Conservation (phyloP, 208 protist species). For the Leishmania aethiopica region DNA sequence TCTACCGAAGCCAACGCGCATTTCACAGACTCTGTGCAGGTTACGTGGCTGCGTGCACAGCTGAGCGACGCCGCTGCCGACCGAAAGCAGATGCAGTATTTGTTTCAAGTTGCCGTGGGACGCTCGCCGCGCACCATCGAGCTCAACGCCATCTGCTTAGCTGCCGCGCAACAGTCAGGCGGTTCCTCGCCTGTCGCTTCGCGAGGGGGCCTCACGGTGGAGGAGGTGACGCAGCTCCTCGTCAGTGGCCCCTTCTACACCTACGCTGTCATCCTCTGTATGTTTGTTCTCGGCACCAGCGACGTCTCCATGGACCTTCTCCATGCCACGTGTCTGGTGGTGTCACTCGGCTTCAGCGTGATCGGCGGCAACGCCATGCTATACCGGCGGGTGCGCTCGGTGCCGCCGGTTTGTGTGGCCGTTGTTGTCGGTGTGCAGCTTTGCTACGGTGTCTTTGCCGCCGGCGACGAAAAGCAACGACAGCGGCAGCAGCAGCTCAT, state of each 20-base stretch:
- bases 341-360: constrained; percentile 27
- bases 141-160: constrained; percentile 5
- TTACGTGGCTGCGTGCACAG: constrained; percentile 14
- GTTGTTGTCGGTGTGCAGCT: constrained; percentile 24
- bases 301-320: constrained; percentile 15
- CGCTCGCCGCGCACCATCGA: constrained; percentile 22
- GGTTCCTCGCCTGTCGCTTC: neutral
- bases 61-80: constrained; percentile 13
- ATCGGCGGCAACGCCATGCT: constrained; percentile 31
- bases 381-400: constrained; percentile 20
- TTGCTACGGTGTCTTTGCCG: constrained; percentile 4
- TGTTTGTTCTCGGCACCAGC: constrained; percentile 33
- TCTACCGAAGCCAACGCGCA: neutral
- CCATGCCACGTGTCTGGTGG: constrained; percentile 20
- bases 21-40: neutral
- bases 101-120: constrained; percentile 25
- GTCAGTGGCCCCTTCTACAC: constrained; percentile 19
- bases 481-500: neutral
- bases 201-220: constrained; percentile 5
- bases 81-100: neutral
- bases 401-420: constrained; percentile 28
- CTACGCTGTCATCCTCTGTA: constrained; percentile 24
- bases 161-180: neutral
- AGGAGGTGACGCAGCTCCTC: constrained; percentile 18
- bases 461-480: neutral